A percentile compares a stretch with the other conserved stretches of the same genome.
Conservation (phyloP, 2,329 filamentous ascomycete genomes). For the Cadophora malorum region DNA sequence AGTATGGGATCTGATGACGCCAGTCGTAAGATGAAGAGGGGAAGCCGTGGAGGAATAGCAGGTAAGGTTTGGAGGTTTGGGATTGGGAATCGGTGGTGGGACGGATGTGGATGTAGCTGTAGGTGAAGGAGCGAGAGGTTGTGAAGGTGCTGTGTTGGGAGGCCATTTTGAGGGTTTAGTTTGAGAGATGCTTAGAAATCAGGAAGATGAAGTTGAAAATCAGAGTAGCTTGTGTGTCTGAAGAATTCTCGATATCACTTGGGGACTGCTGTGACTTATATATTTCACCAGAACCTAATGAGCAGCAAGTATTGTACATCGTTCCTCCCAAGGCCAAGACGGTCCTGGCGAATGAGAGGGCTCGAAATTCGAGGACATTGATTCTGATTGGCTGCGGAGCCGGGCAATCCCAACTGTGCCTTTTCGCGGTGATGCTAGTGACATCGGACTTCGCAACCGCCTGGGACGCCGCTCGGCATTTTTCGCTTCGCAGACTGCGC, state of each 20-base stretch:
- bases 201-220: background rate
- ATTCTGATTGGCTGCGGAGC: constrained; percentile 3
- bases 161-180: constrained; percentile 8
- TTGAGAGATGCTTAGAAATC: background rate
- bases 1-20: constrained; percentile 34
- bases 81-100: constrained; percentile 13
- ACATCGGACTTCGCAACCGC: constrained; percentile 16
- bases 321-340: background rate
- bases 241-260: background rate
- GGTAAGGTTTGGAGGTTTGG: constrained; percentile 40
- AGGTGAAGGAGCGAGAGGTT: constrained; percentile 19
- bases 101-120: constrained; percentile 44
- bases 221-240: background rate
- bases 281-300: background rate
- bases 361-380: background rate
- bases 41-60: constrained; percentile 56
- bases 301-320: background rate
- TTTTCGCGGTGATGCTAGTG: background rate
- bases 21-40: constrained; percentile 55
- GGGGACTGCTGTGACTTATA: constrained; percentile 6
- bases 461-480: constrained; percentile 16
- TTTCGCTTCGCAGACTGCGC: background rate
- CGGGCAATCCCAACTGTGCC: constrained; percentile 10
- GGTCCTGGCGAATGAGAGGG: background rate
- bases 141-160: constrained; percentile 15